Evolutionary conservation across 2,329 filamentous ascomycete genomes (phyloP), one percentile per base, ranked within the genome.

Genomic region (Drechslerella stenobrocha): DNA sequence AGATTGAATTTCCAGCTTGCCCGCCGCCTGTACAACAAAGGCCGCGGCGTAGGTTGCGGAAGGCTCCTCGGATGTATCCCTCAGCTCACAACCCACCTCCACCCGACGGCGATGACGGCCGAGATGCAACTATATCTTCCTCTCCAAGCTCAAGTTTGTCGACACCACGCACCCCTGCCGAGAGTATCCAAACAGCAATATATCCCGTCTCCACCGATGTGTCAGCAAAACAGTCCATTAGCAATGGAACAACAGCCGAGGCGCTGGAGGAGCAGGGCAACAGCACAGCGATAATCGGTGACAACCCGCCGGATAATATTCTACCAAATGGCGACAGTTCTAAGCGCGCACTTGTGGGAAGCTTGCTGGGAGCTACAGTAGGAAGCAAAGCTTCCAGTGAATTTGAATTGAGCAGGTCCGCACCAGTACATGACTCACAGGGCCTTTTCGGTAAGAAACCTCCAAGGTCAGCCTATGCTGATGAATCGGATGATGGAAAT

Each of bases 1-100:
- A 67, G 30, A 52, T 67, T 18, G 63, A 67, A 23, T 67, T 67
- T 30, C 63, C 63, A 40, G 63, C 63, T 23, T 67, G 63, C 11
- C 45, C 60, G 8, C 63, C 63, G 11, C 46, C 63, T 2, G 48
- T 55, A 24, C 56, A 50, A 30, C 34, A 55, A 8, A 60, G 63
- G 40, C 60, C 63, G 11, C 48, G 63, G 15, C 63, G 55, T 18
- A 58, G 63, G 23, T 52, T 67, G 35, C 57, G 63, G 26, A 67
- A 55, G 32, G 44, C 56, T 11, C 63, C 55, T 26, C 45, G 63
- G 34, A 51, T 67, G 9, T 67, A 67, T 42, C 63, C 63, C n/a
- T 55, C 55, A n/a, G 50, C 55, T 7, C 44, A 35, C 18, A 40
- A 40, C 7, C 55, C 55, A 18, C 55, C 55, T 3, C 55, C 63